Evolutionary conservation across 768 basidiomycete genomes (phyloP).

Genomic region (Candolleomyces aberdarensis): DNA sequence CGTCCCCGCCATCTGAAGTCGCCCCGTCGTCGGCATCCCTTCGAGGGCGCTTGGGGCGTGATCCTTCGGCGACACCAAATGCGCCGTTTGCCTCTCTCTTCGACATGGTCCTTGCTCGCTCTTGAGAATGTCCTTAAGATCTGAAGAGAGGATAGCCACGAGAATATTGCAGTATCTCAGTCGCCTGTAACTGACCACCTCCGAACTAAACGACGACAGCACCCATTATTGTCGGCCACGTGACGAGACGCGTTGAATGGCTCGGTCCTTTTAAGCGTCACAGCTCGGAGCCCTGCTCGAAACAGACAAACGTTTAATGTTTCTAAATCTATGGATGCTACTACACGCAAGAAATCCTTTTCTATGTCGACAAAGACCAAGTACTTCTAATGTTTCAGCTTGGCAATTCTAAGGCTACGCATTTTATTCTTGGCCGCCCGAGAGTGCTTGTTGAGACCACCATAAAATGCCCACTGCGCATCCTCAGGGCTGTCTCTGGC

Average conservation of each 20-base stretch:
- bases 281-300: too few relatives aligned
- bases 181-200: neutral
- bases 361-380: neutral
- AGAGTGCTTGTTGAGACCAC: slow-evolving; percentile 72
- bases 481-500: slow-evolving; percentile 24
- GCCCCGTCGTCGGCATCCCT: slow-evolving; percentile 31
- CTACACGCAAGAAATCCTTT: too few relatives aligned
- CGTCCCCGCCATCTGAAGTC: slow-evolving; percentile 38
- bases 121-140: neutral
- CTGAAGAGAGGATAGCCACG: neutral
- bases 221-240: slow-evolving; percentile 6
- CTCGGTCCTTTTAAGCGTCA: neutral
- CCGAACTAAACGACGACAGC: neutral
- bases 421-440: slow-evolving; percentile 50
- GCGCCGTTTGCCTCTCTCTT: slow-evolving; percentile 39
- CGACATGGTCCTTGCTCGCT: slow-evolving; percentile 26
- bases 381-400: slow-evolving; percentile 16
- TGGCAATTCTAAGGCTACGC: slow-evolving; percentile 48
- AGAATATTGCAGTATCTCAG: neutral
- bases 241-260: slow-evolving; percentile 7
- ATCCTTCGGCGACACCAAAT: slow-evolving; percentile 31
- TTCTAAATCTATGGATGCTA: neutral
- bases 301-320: neutral
- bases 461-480: slow-evolving; percentile 64
- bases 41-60: slow-evolving; percentile 41